A percentile compares a stretch with the other conserved stretches of the same genome.
phyloP scores from a whole-genome alignment of 495 filamentous ascomycete genomes.

The Apiosordaria backusii region DNA sequence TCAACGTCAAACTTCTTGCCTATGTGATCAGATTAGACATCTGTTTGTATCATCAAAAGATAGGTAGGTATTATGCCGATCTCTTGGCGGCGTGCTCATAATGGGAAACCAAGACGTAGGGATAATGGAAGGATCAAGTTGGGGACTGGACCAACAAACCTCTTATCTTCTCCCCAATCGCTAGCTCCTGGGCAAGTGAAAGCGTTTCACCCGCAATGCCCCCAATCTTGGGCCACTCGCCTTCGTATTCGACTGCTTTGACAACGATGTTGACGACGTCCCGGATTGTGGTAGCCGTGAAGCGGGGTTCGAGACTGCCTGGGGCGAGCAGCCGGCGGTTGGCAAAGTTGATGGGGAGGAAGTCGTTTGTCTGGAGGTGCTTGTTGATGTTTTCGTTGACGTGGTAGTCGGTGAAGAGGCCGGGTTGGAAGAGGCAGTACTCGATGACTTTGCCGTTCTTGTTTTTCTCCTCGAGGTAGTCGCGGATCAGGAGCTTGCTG shows the following conservation, averaged over 20 bases:
- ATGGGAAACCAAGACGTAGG: neutral
- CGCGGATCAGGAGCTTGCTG: conserved; percentile 44
- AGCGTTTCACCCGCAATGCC: conserved; percentile 50
- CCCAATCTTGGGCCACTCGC: conserved; percentile 53
- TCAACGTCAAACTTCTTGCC: conserved; percentile 43
- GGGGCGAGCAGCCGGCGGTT: conserved; percentile 51
- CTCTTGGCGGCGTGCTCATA: neutral
- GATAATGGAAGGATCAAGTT: conserved; percentile 29
- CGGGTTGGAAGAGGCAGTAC: conserved; percentile 57
- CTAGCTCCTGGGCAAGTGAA: conserved; percentile 41
- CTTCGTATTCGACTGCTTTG: conserved; percentile 51
- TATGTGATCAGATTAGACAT: neutral
- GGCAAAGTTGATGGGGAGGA: conserved; percentile 40
- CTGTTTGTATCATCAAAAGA: neutral
- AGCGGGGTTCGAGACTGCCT: conserved; percentile 38
- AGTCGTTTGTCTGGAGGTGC: conserved; percentile 43
- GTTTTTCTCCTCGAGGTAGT: conserved; percentile 53
- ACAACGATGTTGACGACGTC: conserved; percentile 51
- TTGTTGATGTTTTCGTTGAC: conserved; percentile 46
- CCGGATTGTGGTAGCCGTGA: conserved; percentile 46
- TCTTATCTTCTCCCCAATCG: conserved; percentile 47
- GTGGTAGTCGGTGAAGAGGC: conserved; percentile 53
- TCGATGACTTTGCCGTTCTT: conserved; percentile 51
- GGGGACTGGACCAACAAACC: conserved; percentile 32
- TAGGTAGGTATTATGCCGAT: too few relatives aligned